Conservation (phyloP, 352 stramenopile genomes). For the Blastocystis sp. region DNA sequence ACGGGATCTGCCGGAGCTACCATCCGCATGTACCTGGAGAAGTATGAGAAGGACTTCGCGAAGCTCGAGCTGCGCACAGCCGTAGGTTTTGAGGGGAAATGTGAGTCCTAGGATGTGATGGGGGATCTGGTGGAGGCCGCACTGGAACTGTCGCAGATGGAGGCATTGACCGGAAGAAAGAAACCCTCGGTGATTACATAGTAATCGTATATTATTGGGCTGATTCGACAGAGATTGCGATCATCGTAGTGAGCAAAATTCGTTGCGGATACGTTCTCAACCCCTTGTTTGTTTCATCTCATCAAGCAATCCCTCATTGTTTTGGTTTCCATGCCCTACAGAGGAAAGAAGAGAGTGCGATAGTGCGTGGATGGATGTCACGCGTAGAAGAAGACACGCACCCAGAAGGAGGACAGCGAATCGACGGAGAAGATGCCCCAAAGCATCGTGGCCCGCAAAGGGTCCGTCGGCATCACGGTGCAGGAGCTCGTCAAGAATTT, state of each 20-base stretch:
- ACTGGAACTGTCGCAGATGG: conserved; percentile 78
- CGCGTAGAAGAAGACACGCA: conserved; percentile 50
- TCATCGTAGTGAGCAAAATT: neutral
- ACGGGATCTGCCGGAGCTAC: conserved; percentile 89
- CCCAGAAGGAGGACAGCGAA: conserved; percentile 2
- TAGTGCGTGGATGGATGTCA: neutral
- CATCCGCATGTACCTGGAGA: conserved; percentile 98
- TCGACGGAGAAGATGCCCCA: conserved; percentile 72
- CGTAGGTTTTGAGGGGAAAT: conserved; percentile 60
- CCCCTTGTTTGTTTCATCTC: conserved; percentile 2
- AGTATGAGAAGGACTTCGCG: conserved; percentile 78
- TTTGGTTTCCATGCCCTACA: conserved; percentile 14
- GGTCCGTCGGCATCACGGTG: conserved; percentile 69
- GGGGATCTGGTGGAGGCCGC: conserved; percentile 79
- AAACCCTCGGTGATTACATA: conserved; percentile 91
- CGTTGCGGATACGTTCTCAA: too few relatives aligned
- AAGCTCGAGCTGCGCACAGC: conserved; percentile 62
- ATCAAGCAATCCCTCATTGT: too few relatives aligned
- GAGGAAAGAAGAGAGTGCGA: conserved; percentile 3
- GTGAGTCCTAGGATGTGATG: conserved; percentile 71
- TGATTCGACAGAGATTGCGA: neutral
- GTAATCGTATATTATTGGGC: conserved; percentile 62
- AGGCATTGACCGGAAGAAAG: conserved; percentile 80
- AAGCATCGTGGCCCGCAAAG: conserved; percentile 81
- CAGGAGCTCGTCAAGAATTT: conserved; percentile 78